Conservation (phyloP, 257 asterid species). For the Nicotiana tabacum region DNA sequence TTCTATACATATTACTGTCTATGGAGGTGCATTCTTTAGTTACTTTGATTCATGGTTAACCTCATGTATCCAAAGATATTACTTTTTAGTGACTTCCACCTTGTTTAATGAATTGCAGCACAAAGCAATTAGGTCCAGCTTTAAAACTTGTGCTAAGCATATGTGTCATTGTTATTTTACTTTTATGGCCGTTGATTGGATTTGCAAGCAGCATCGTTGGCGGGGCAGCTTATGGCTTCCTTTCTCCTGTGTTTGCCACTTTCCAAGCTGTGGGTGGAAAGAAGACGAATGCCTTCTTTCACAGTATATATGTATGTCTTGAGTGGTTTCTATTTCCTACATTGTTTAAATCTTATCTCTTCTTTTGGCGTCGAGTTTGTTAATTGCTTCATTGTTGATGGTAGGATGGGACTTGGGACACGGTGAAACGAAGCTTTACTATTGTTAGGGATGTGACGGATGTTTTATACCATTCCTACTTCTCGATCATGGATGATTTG, state of each 20-base stretch:
- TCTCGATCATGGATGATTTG: conserved; percentile 72
- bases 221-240: conserved; percentile 79
- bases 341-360: background rate
- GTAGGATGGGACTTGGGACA: conserved; percentile 88
- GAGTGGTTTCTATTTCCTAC: background rate
- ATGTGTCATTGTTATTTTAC: conserved; percentile 33
- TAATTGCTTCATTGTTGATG: conserved; percentile 17
- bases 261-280: conserved; percentile 79
- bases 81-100: conserved; percentile 6
- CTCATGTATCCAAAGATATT: background rate
- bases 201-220: conserved; percentile 45
- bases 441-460: conserved; percentile 72
- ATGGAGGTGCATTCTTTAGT: conserved; percentile 46
- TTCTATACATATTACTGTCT: conserved; percentile 66
- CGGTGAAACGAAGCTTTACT: conserved; percentile 59
- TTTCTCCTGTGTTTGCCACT: conserved; percentile 80
- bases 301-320: conserved; percentile 62
- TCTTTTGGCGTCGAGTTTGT: conserved; percentile 3
- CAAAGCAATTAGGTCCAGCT: conserved; percentile 68
- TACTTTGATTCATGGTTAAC: conserved; percentile 4
- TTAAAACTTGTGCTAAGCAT: conserved; percentile 58
- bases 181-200: conserved; percentile 62
- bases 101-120: conserved; percentile 37
- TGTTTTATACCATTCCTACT: conserved; percentile 64
- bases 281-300: conserved; percentile 52